Conservation (phyloP, 2,329 filamentous ascomycete species). For the Thielaviopsis musarum region DNA sequence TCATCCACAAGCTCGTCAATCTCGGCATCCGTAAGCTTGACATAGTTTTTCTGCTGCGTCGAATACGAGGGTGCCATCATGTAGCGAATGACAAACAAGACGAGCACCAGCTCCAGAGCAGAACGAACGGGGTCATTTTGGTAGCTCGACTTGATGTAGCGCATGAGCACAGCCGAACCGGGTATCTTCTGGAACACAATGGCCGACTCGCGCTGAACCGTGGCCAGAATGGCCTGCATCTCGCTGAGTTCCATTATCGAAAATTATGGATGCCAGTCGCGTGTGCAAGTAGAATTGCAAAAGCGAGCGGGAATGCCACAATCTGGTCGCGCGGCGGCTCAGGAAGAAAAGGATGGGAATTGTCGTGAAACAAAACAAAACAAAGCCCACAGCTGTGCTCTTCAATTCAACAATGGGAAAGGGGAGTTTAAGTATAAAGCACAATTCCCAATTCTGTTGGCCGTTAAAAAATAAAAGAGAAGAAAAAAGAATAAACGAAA, state of each 20-base stretch:
- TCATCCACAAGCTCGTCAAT: slow-evolving; percentile 95
- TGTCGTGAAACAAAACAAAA: background rate
- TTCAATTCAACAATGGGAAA: background rate
- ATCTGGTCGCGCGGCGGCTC: background rate
- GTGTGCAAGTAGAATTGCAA: background rate
- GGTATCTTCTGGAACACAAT: slow-evolving; percentile 76
- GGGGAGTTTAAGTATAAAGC: background rate
- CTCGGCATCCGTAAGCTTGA: slow-evolving; percentile 84
- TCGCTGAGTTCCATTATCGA: slow-evolving; percentile 46
- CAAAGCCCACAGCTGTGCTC: background rate
- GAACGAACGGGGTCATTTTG: slow-evolving; percentile 92
- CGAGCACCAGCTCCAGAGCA: slow-evolving; percentile 79
- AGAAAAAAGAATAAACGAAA: background rate
- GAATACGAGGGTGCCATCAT: slow-evolving; percentile 83
- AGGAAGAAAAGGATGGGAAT: background rate
- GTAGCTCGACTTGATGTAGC: slow-evolving; percentile 94
- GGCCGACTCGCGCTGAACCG: slow-evolving; percentile 34
- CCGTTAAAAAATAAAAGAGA: background rate
- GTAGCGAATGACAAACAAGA: slow-evolving; percentile 92
- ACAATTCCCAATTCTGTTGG: background rate
- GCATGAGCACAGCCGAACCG: slow-evolving; percentile 81
- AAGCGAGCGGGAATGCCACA: background rate
- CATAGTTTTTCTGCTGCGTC: slow-evolving; percentile 75
- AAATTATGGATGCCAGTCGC: background rate
- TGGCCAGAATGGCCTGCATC: slow-evolving; percentile 35